Evolutionary conservation across 345 rosid genomes (phyloP), one percentile per base, ranked within the genome.

Genomic region (Alliaria petiolata): DNA sequence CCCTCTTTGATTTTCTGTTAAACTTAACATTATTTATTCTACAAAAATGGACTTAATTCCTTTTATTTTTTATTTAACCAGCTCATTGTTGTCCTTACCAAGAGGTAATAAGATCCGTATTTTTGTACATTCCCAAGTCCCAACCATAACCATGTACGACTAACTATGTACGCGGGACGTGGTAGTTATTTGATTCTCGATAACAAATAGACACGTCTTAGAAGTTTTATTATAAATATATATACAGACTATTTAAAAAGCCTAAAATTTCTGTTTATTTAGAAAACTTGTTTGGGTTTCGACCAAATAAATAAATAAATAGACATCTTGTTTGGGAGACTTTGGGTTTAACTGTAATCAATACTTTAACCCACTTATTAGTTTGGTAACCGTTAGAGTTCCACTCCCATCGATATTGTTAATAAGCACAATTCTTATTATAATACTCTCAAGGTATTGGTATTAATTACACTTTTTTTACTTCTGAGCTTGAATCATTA

Each of bases 311-410:
- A 22, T 22, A 22, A 22, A 22, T 22, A 22, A 22, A 22, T 22
- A 22, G 1, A 22, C 1, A 22, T 22, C 3, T 22, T 22, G 25
- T 22, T 22, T 22, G 25, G 3, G 36, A 17, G 9, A n/a, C n/a
- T 69, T 11, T 42, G 54, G 62, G 62, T 17, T 69, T 11, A 69
- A 7, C 6, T 38, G 59, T 47, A 7, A 35, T 25, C 45, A 46
- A 16, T 46, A 49, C 36, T 17, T 69, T 11, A 58, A 51, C 33
- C 62, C 62, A 58, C 68, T 67, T 62, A 58, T 42, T 67, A 50
- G 17, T 50, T 74, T 59, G 22, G 46, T 67, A 67, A 74, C 63
- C 72, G 78, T 74, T 74, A 13, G 25, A 74, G 56, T 34, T 60
- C 56, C 33, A 55, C 62, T 49, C 67, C 56, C 73, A 59, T 15